phyloP scores from a whole-genome alignment of 2,329 filamentous ascomycete species.

The Coleophoma cylindrospora region DNA sequence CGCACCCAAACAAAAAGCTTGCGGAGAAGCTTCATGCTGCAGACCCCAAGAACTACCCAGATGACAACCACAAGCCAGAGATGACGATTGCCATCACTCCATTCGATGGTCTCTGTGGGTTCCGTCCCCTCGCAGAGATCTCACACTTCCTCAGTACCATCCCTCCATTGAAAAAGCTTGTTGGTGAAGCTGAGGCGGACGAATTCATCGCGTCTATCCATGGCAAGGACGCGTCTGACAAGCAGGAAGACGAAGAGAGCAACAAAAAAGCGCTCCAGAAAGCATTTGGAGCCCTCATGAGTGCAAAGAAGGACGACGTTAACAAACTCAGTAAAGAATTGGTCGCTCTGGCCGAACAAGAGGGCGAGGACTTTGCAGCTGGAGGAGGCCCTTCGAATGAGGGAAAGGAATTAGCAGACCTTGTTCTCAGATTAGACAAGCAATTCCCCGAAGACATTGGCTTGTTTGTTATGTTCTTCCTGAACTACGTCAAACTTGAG shows the following conservation, averaged over 20 bases:
- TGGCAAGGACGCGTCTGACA: conserved; percentile 42
- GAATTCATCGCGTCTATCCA: conserved; percentile 48
- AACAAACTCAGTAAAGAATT: conserved; percentile 62
- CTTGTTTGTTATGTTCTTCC: conserved; percentile 92
- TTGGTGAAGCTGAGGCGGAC: conserved; percentile 59
- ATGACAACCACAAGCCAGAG: conserved; percentile 99
- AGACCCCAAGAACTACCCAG: conserved; percentile 92
- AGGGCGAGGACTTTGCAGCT: conserved; percentile 69
- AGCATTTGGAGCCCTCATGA: conserved; percentile 77
- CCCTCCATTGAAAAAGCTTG: conserved; percentile 57
- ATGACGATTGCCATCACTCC: conserved; percentile 98
- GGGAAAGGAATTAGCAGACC: conserved; percentile 67
- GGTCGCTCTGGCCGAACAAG: conserved; percentile 62
- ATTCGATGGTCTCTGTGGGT: conserved; percentile 94
- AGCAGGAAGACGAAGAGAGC: conserved; percentile 34
- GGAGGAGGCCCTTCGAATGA: conserved; percentile 63
- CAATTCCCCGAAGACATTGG: conserved; percentile 90
- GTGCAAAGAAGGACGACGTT: conserved; percentile 62
- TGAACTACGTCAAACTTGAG: conserved; percentile 86
- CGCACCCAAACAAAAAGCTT: conserved; percentile 92
- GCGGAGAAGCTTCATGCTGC: conserved; percentile 81
- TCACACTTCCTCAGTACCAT: conserved; percentile 67
- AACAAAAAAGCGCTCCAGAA: conserved; percentile 78
- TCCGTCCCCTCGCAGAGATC: conserved; percentile 83
- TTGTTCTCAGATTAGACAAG: conserved; percentile 71